These are phyloP conservation scores for Stachybotrys chlorohalonatus DNA, from an alignment of 2,329 filamentous ascomycete genomes.

Conservation along the genomic window DNA sequence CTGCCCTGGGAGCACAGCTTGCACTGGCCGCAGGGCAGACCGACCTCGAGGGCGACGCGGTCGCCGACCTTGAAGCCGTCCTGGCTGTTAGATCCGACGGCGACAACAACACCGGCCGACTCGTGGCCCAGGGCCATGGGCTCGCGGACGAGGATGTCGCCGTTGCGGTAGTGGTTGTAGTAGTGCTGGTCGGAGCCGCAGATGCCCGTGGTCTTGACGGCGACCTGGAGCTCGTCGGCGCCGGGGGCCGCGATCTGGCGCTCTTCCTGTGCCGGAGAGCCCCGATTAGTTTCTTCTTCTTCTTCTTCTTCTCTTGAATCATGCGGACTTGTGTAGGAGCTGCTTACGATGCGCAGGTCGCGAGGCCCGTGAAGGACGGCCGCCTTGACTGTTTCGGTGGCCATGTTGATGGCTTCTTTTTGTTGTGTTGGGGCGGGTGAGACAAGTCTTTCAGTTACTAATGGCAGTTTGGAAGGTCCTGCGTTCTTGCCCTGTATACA, in stretches of 20 bases:
- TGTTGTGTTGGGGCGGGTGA: not conserved
- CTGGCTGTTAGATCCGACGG: not conserved
- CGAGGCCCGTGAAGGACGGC: slow-evolving; percentile 3
- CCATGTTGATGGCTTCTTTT: not conserved
- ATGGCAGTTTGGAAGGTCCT: too few species aligned
- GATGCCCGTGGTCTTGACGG: not conserved
- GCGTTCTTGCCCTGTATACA: too few species aligned
- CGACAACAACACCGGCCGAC: not conserved
- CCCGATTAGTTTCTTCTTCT: not conserved
- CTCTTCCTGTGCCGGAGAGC: not conserved
- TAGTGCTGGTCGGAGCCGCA: slow-evolving; percentile 2
- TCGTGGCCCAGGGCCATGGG: slow-evolving; percentile 17
- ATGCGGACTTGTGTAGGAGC: not conserved
- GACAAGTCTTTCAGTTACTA: too few species aligned
- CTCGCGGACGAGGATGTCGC: slow-evolving; percentile 46
- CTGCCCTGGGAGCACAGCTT: not conserved
- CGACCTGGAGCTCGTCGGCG: not conserved
- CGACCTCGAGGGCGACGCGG: not conserved
- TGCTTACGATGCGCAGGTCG: slow-evolving; percentile 1
- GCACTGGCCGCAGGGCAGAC: not conserved
- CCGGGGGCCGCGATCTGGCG: not conserved
- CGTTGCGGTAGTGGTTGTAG: slow-evolving; percentile 24
- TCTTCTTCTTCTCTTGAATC: not conserved
- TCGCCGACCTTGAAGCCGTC: not conserved
- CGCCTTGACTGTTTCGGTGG: not conserved